Base-by-base conservation (phyloP, 1,284 basidiomycete genomes). In the Psilocybe mexicana region DNA sequence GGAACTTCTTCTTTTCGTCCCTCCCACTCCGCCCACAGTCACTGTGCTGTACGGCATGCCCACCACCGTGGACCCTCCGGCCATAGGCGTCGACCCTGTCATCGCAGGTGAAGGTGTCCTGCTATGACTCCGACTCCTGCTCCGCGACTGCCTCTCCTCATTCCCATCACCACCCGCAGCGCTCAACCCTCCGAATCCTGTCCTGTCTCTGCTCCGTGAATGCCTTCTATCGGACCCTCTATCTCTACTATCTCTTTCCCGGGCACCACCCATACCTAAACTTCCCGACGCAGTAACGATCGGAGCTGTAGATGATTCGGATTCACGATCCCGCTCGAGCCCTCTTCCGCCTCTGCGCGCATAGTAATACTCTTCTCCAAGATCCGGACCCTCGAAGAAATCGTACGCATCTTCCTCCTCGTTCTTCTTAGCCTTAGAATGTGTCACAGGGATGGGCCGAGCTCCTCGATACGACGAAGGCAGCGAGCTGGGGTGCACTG, bases 41-140 rank as follows among this genome's bases (percentile, higher is more conserved):
- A 28, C 26, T 28, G 44, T 25, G 26, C 6, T 40, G n/a, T 40
- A 49, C 28, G 7, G 46, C 48, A 47, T 52, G 49, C 0, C 33
- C 50, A 24, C 40, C 5, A 43, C 12, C 1, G 36, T 24, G 2
- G 40, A 28, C 38, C 40, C 14, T 3, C 38, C 42, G 10, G 26
- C 52, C 3, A 49, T n/a, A 6, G 54, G 38, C 1, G 61, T 58
- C 56, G 61, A 63, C 14, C 56, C 50, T 6, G 69, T 63, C 46
- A 71, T 57, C 5, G 72, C 70, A 56, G 73, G 73, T 18, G 65
- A 66, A 12, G 66, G 66, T 42, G 66, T 69, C 14, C 66, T 58
- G 50, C 66, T 67, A 47, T 66, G 63, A 48, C 65, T 67, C 46
- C 63, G 49, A 30, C 63, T 65, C 40, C 65, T 52, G 24, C 65